A percentile compares a stretch with the other conserved stretches of the same genome.
These are phyloP conservation scores for Aspergillus conjunctus DNA, from an alignment of 495 filamentous ascomycete species.

Conservation along the genomic window DNA sequence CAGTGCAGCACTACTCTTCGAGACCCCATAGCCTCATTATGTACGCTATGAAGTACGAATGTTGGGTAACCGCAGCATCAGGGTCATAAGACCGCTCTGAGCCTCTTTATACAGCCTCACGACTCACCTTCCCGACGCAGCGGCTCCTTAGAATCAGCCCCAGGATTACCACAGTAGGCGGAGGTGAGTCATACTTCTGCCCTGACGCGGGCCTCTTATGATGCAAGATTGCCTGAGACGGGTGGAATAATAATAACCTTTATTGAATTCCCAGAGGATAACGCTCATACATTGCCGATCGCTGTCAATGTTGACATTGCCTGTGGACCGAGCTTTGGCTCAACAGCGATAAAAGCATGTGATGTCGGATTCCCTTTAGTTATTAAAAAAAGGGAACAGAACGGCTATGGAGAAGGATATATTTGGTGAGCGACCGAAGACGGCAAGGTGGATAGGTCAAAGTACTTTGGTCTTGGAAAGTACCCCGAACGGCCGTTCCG, in stretches of 20 bases:
- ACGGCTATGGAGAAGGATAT: too few relatives aligned
- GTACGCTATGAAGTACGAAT: too few relatives aligned
- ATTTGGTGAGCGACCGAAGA: too few relatives aligned
- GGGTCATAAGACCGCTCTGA: too few relatives aligned
- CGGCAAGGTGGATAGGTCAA: too few relatives aligned
- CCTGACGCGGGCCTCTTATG: neutral
- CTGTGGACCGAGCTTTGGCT: neutral
- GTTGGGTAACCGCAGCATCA: too few relatives aligned
- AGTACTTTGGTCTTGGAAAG: neutral
- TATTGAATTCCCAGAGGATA: neutral
- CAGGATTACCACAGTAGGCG: neutral
- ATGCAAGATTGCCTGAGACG: neutral
- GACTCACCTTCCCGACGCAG: neutral
- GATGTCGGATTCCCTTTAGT: too few relatives aligned
- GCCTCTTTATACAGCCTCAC: neutral
- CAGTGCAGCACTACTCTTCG: too few relatives aligned
- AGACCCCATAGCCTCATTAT: too few relatives aligned
- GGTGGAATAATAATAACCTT: neutral
- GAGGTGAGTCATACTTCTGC: neutral
- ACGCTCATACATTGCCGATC: conserved; percentile 2
- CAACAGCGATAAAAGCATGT: neutral
- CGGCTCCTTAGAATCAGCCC: too few relatives aligned
- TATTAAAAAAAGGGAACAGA: too few relatives aligned
- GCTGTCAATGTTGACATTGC: neutral
- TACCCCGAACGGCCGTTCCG: neutral